These are phyloP conservation scores for Dactylellina parvicollis DNA, from an alignment of 2,329 filamentous ascomycete genomes.

Conservation along the genomic window DNA sequence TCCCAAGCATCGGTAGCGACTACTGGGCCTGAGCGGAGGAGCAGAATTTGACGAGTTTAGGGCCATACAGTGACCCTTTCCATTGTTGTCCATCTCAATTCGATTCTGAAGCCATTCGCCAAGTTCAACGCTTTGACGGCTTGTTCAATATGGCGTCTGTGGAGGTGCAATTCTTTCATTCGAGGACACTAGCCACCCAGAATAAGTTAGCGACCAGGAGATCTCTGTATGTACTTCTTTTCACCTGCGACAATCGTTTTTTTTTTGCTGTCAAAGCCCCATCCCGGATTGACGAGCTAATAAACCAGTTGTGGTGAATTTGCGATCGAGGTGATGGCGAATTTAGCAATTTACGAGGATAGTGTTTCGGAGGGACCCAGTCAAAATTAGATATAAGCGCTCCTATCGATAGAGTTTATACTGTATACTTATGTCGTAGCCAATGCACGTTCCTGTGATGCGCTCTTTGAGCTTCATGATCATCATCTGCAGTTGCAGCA, in stretches of 20 bases:
- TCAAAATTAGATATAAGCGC: slow-evolving; percentile 15
- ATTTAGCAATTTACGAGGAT: not conserved
- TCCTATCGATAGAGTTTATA: not conserved
- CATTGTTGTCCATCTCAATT: too few relatives aligned
- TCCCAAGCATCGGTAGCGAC: slow-evolving; percentile 32
- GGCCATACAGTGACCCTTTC: slow-evolving; percentile 7
- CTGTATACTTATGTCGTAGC: not conserved
- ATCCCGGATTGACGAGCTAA: not conserved
- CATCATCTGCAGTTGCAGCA: slow-evolving; percentile 20
- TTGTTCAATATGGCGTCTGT: slow-evolving; percentile 4
- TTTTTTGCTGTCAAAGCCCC: slow-evolving; percentile 23
- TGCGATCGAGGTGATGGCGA: not conserved
- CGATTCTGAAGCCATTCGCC: too few relatives aligned
- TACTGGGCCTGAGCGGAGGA: slow-evolving; percentile 30
- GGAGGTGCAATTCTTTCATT: slow-evolving; percentile 8
- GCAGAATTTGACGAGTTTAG: slow-evolving; percentile 7
- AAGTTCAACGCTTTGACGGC: slow-evolving; percentile 40
- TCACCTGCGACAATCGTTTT: slow-evolving; percentile 4
- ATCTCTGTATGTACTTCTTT: slow-evolving; percentile 16
- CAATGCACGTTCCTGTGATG: slow-evolving; percentile 4
- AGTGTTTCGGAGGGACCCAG: not conserved
- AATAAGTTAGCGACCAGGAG: slow-evolving; percentile 5
- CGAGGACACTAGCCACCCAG: slow-evolving; percentile 13
- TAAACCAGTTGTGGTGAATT: not conserved
- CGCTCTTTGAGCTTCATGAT: slow-evolving; percentile 1